Conservation (phyloP, 192 early-diverging fungal species). For the Podochytrium sp. region DNA sequence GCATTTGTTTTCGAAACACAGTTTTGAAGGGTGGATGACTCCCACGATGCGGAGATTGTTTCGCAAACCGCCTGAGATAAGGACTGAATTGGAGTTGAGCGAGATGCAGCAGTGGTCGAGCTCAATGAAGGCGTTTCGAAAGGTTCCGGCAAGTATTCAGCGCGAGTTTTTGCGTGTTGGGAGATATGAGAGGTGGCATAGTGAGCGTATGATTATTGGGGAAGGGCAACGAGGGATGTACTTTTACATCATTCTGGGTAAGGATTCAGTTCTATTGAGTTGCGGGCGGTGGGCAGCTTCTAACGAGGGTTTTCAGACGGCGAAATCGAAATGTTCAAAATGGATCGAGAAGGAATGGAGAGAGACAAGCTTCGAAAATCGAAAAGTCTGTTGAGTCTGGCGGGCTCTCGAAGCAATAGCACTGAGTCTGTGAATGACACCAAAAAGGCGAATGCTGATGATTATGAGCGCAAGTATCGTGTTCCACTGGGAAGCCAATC, state of each 20-base stretch:
- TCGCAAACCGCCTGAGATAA: conserved; percentile 31
- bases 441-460: conserved; percentile 12
- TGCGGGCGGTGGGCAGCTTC: too few relatives aligned
- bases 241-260: conserved; percentile 47
- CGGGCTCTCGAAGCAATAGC: background rate
- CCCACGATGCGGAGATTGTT: conserved; percentile 35
- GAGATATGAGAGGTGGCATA: conserved; percentile 42
- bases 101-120: conserved; percentile 37
- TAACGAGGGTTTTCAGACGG: too few relatives aligned
- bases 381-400: background rate
- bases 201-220: conserved; percentile 34
- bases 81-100: conserved; percentile 32
- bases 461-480: conserved; percentile 39
- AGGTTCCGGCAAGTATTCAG: conserved; percentile 22
- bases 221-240: conserved; percentile 35
- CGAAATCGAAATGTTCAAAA: conserved; percentile 42
- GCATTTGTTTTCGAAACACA: conserved; percentile 40
- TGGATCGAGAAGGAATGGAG: conserved; percentile 34
- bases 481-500: conserved; percentile 27
- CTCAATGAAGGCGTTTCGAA: conserved; percentile 17
- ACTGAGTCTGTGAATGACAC: background rate
- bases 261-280: too few relatives aligned
- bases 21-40: conserved; percentile 44
- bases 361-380: background rate
- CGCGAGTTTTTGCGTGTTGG: conserved; percentile 31